Evolutionary conservation across 2,329 filamentous ascomycete species (phyloP).

Genomic region (Talaromyces funiculosus): DNA sequence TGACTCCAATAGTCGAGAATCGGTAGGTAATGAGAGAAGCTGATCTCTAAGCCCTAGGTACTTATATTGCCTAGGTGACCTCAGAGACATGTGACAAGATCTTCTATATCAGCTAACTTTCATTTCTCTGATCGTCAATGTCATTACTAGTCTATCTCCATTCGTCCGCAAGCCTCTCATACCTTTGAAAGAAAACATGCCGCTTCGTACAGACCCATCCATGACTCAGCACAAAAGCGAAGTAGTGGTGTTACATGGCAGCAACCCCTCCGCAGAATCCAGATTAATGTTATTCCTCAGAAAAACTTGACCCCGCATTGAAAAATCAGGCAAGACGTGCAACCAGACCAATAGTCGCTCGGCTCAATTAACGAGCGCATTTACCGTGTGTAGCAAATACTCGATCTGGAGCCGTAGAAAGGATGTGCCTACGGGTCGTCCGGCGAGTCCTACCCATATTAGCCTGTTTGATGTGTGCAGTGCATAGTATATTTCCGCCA

Average conservation of each 20-base stretch:
- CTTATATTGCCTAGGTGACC: not conserved
- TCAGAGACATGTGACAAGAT: not conserved
- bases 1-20: too few species aligned
- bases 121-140: not conserved
- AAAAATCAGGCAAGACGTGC: not conserved
- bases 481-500: not conserved
- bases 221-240: not conserved
- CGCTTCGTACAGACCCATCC: not conserved
- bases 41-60: not conserved
- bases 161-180: not conserved
- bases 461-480: not conserved
- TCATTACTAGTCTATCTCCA: not conserved
- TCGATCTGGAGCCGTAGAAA: not conserved
- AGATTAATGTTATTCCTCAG: not conserved
- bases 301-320: not conserved
- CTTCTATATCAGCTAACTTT: not conserved
- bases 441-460: not conserved
- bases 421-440: not conserved
- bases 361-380: not conserved
- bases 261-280: not conserved
- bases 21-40: not conserved
- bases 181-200: not conserved
- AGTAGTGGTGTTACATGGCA: conserved; percentile 4
- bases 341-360: not conserved
- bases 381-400: not conserved